Evolutionary conservation across 2,329 filamentous ascomycete genomes (phyloP), one percentile per base, ranked within the genome.

Genomic region (Cladophialophora yegresii): DNA sequence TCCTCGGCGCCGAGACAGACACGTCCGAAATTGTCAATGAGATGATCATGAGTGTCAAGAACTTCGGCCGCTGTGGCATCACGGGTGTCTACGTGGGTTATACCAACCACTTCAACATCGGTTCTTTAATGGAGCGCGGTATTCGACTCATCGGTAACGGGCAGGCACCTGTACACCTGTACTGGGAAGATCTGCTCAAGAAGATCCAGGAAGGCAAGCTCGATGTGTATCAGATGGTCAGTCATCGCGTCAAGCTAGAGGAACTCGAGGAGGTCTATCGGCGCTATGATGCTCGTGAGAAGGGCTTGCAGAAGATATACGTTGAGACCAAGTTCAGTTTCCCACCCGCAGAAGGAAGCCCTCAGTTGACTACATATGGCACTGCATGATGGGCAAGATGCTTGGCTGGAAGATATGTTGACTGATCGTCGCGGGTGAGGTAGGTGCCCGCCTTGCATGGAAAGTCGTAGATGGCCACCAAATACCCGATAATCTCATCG

Each of bases 61-160:
- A 77, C 13, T 84, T 82, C 36, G 79, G 92, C 4, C 83, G 90
- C 6, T 87, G 87, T 61, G 91, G 92, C 23, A 82, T 96, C 63
- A 96, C 91, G 0, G 91, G 91, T 60, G 85, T 87, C 10, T 87
- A 87, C 72, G 83, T 84, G 43, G 85, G 84, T 32, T 87, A 80
- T 73, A 91, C 88, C 23, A 92, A 92, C 77, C 89, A 91, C 75
- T 91, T 93, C 81, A 91, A 91, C 77, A 87, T 93, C 70, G 91
- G 92, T 9, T 87, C 90, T 0, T 74, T 96, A 13, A 96, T 96
- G 91, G 87, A 96, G 78, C 87, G 90, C 33, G 91, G 91, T n/a
- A 86, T 96, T 70, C 87, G 90, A 1, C 83, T 96, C 51, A 92
- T 87, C 68, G 85, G 86, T 49, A 87, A 87, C 69, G 85, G 86